Evolutionary conservation across 2,329 filamentous ascomycete species (phyloP), one percentile per base, ranked within the genome.

Genomic region (Coniosporium tulheliwenetii): DNA sequence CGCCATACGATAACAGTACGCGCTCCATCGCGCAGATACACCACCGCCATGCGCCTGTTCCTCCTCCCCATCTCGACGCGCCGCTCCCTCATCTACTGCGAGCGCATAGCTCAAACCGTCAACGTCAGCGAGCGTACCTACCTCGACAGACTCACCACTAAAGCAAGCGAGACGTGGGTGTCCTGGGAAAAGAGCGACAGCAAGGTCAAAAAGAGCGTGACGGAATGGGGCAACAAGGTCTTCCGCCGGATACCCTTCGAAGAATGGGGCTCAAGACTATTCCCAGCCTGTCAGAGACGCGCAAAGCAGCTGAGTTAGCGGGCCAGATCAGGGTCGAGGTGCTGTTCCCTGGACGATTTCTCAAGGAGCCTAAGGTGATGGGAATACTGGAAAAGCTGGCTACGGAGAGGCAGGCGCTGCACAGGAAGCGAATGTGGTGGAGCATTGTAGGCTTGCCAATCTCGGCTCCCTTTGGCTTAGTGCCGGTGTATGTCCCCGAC

Each of bases 211-310:
- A 85, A 81, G 56, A 77, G 77, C 50, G 71, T 95, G 14, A 89
- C 91, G 40, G 70, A 73, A 44, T 93, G 89, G 60, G 91, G 91
- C 42, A 95, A 98, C 63, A 68, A 77, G 38, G 77, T 85, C 12
- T 75, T 98, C 45, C 79, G 84, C 51, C 77, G 85, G 46, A 93
- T 98, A 52, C 84, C 91, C 2, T 95, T 84, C 58, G 84, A 96
- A 63, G 91, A 98, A 79, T 98, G 91, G 91, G 85, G 0, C 70
- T 98, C 49, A 96, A 96, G 65, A 93, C 85, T 31, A 79, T 98
- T 40, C 91, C 91, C 36, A 80, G 87, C 15, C 68, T 93, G 50
- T 85, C 78, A 35, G 66, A 75, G 43, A 72, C 75, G 48, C 71
- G 77, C 43, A 71, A 74, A 49, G 66, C 73, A 38, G 77, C 83